Evolutionary conservation across 78 protist genomes (phyloP).

Genomic region (Cavenderia fasciculata): DNA sequence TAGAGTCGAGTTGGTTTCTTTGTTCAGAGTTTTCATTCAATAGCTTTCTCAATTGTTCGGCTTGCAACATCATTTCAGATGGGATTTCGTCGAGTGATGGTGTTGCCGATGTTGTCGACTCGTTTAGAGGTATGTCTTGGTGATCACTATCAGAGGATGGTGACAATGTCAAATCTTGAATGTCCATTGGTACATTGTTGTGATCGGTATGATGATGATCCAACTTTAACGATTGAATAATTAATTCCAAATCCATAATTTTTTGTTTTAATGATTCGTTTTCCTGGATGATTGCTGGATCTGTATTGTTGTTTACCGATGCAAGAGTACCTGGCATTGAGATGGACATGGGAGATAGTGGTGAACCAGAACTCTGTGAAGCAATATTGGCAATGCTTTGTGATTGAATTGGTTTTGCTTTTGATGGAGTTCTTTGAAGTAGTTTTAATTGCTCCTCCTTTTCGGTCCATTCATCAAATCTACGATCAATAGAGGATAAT

Average conservation of each 20-base stretch:
- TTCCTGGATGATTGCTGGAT: background rate
- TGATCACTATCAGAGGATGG: too few species aligned
- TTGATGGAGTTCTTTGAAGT: slow-evolving; percentile 58
- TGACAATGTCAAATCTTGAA: too few species aligned
- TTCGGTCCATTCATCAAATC: slow-evolving; percentile 52
- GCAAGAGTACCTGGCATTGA: too few species aligned
- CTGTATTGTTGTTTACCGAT: too few species aligned
- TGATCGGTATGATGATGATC: too few species aligned
- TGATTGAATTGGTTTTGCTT: background rate
- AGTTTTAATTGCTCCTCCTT: slow-evolving; percentile 55
- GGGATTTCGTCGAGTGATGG: slow-evolving; percentile 44
- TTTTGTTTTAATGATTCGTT: background rate
- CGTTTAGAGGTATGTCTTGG: too few species aligned
- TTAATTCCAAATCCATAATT: background rate
- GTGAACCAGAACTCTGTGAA: too few species aligned
- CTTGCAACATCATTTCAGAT: slow-evolving; percentile 65
- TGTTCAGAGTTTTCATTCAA: slow-evolving; percentile 30
- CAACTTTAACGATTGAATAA: background rate
- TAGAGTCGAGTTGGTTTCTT: background rate
- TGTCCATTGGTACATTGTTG: too few species aligned
- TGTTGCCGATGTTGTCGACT: too few species aligned
- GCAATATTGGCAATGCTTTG: background rate
- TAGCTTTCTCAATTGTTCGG: slow-evolving; percentile 54
- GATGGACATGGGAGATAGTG: background rate
- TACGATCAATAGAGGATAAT: background rate